Evolutionary conservation across 108 stramenopile species (phyloP), one percentile per base, ranked within the genome.

Genomic region (Cylindrotheca closterium): DNA sequence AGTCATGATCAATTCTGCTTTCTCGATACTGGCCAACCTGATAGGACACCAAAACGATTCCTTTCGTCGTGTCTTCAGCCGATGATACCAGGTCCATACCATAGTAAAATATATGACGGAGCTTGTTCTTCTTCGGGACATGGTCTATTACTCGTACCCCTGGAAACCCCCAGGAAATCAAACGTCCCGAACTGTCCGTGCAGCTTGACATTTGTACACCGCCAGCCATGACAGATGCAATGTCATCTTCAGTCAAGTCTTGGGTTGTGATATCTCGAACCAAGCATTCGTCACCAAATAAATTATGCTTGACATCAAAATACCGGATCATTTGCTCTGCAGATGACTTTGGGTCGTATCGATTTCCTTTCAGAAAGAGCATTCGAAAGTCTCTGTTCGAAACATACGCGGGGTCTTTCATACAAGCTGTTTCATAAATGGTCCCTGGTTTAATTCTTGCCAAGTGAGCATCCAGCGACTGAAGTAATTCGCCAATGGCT

Each of bases 101-200:
- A 10, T 7, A 21, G 58, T 58, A 58, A 23, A 33, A 58, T 42
- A 58, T 21, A 58, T 32, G 34, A 33, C 58, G 58, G 2, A 58
- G 34, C 58, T 58, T 8, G 18, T 7, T 42, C 34, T 58, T 37
- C 5, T n/a, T 37, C 33, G 15, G 34, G 34, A 29, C 42, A 58
- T 58, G 21, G n/a, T 15, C 42, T 42, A 21, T 58, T 58, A 8
- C 3, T n/a, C 2, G 34, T 33, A 5, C 34, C 34, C 31, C 34
- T 42, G 23, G 42, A 58, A 22, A 58, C n/a, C n/a, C n/a, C n/a
- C n/a, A n/a, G n/a, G n/a, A 19, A 29, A 58, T 58, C n/a, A 18
- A 17, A 15, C 58, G 58, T 15, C 58, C 58, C 5, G 58, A 32
- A 58, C 42, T 32, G 42, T 58, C 58, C 17, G 8, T 24, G 8